These are phyloP conservation scores for Globisporangium camurandrum DNA, from an alignment of 352 stramenopile genomes.

Conservation along the genomic window DNA sequence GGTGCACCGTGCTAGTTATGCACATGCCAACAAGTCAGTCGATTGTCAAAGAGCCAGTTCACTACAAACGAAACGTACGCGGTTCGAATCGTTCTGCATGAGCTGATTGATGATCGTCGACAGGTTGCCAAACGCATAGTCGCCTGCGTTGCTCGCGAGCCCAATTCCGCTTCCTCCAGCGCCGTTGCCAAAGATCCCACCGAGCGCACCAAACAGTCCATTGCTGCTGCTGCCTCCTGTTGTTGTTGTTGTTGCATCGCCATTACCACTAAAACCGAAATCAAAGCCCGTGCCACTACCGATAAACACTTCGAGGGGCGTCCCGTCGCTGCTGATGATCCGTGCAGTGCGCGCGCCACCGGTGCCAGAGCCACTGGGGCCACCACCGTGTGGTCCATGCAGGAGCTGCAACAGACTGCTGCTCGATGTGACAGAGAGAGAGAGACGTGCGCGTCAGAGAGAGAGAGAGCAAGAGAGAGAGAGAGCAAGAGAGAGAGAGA, in stretches of 20 bases:
- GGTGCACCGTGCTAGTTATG: conserved; percentile 76
- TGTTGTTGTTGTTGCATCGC: too few relatives aligned
- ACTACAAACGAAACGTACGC: conserved; percentile 28
- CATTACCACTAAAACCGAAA: conserved; percentile 13
- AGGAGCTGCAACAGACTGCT: conserved; percentile 46
- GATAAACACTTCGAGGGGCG: conserved; percentile 74
- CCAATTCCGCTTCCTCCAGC: conserved; percentile 19
- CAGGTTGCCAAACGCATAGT: conserved; percentile 84
- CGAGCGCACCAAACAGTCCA: conserved; percentile 53
- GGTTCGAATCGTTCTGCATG: conserved; percentile 84
- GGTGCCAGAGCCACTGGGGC: conserved; percentile 10
- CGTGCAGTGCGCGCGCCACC: conserved; percentile 22
- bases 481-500: neutral
- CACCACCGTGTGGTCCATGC: too few relatives aligned
- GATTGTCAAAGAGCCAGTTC: neutral
- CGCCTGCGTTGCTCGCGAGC: conserved; percentile 53
- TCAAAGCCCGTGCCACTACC: conserved; percentile 43
- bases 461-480: neutral
- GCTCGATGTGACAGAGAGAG: neutral
- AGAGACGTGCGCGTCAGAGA: neutral
- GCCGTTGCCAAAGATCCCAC: conserved; percentile 35
- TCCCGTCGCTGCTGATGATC: conserved; percentile 59
- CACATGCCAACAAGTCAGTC: too few relatives aligned
- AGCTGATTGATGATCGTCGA: conserved; percentile 83
- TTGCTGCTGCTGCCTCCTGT: conserved; percentile 29